Evolutionary conservation across 225 moss, liverwort and hornwort genomes (phyloP).

Genomic region (Antitrichia curtipendula): DNA sequence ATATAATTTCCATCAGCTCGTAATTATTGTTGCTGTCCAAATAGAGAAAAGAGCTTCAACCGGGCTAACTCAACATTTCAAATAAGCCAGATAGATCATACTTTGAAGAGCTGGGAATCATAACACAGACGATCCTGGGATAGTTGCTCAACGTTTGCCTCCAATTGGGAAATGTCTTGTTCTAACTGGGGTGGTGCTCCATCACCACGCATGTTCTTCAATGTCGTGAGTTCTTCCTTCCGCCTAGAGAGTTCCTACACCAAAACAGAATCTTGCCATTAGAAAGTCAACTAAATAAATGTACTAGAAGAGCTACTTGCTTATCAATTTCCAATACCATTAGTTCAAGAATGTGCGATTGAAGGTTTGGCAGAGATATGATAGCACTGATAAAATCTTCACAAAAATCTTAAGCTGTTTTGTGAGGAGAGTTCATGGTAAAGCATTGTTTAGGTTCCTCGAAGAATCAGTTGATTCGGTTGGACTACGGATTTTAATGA

Average conservation of each 20-base stretch:
- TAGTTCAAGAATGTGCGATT: background rate
- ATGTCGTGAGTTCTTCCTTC: slow-evolving; percentile 53
- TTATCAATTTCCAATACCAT: background rate
- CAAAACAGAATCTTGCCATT: background rate
- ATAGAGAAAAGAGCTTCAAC: background rate
- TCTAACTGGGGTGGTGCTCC: slow-evolving; percentile 65
- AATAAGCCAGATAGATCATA: slow-evolving; percentile 3
- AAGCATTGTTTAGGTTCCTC: background rate
- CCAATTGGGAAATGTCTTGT: slow-evolving; percentile 59
- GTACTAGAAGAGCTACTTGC: background rate
- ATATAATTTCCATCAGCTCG: background rate
- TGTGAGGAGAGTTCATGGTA: background rate
- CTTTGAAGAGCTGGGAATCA: slow-evolving; percentile 78
- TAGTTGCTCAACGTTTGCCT: slow-evolving; percentile 62
- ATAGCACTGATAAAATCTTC: background rate
- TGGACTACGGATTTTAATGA: background rate
- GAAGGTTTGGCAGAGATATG: background rate
- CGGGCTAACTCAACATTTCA: background rate
- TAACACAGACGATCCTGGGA: slow-evolving; percentile 83
- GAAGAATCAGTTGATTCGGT: background rate
- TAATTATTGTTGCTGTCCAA: background rate
- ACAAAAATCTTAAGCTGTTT: background rate
- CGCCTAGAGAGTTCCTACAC: slow-evolving; percentile 68
- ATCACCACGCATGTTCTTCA: slow-evolving; percentile 42
- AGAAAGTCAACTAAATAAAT: background rate